These are phyloP conservation scores for Camellia lanceoleosa DNA, from an alignment of 148 eudicot species.

Conservation along the genomic window DNA sequence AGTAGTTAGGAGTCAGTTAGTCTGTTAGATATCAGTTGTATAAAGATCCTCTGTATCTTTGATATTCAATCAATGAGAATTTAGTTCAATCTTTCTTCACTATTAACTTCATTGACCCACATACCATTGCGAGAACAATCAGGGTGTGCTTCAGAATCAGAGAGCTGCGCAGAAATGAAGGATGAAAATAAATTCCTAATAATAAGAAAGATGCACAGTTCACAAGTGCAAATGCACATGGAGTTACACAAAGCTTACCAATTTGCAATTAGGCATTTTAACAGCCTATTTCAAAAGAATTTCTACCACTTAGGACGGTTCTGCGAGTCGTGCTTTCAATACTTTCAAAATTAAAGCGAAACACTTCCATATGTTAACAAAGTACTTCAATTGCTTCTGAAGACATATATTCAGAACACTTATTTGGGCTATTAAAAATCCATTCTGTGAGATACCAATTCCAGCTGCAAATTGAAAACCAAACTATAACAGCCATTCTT, in stretches of 20 bases:
- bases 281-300: no score
- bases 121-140: neutral
- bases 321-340: neutral
- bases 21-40: no score
- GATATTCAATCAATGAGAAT: no score
- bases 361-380: neutral
- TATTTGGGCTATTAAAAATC: neutral
- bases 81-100: no score
- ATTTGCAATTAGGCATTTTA: neutral
- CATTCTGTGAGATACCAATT: neutral
- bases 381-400: neutral
- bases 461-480: neutral
- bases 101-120: conserved; percentile 9
- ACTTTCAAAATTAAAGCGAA: neutral
- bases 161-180: neutral
- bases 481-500: neutral
- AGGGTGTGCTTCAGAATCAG: neutral
- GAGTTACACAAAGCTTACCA: neutral
- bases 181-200: neutral
- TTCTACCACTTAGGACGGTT: no score
- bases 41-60: no score
- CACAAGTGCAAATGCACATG: neutral
- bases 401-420: neutral
- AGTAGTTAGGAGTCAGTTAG: no score
- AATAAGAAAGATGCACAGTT: neutral